phyloP scores from a whole-genome alignment of 2,329 filamentous ascomycete genomes.

The Colletotrichum cereale region DNA sequence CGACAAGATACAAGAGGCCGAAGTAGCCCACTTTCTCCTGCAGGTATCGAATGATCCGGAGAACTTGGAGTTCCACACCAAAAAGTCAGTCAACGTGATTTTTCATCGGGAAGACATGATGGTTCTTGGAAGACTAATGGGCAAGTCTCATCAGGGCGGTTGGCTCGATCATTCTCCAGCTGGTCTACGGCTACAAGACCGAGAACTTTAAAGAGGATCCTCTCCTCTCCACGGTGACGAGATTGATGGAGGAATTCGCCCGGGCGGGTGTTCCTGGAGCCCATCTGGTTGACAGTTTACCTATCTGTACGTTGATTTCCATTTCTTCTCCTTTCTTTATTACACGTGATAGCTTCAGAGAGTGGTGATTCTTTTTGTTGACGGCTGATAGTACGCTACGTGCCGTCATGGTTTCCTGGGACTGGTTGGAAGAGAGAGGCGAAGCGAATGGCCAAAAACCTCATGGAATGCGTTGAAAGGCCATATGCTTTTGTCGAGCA shows the following conservation, averaged over 20 bases:
- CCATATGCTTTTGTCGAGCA: slow-evolving; percentile 44
- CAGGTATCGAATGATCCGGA: neutral
- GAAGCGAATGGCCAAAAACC: slow-evolving; percentile 10
- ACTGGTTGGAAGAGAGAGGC: slow-evolving; percentile 37
- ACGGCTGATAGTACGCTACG: slow-evolving; percentile 43
- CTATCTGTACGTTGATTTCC: slow-evolving; percentile 3
- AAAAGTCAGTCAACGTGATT: neutral
- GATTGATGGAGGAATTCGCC: slow-evolving; percentile 7
- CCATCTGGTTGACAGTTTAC: slow-evolving; percentile 37
- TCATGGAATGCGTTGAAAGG: slow-evolving; percentile 16
- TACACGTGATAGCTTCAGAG: neutral
- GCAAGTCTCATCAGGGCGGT: neutral
- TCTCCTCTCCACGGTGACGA: neutral
- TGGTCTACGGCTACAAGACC: slow-evolving; percentile 17
- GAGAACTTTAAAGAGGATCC: slow-evolving; percentile 15
- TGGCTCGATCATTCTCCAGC: slow-evolving; percentile 9
- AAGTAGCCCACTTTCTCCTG: neutral
- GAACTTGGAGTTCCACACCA: neutral
- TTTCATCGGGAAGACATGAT: rapidly evolving
- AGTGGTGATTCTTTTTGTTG: neutral
- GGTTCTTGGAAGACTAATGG: neutral
- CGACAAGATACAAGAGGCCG: neutral
- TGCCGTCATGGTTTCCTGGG: slow-evolving; percentile 41
- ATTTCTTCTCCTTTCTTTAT: too few species aligned
- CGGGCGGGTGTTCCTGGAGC: neutral